phyloP scores from a whole-genome alignment of 768 basidiomycete genomes.

The Lentinula guzmanii region DNA sequence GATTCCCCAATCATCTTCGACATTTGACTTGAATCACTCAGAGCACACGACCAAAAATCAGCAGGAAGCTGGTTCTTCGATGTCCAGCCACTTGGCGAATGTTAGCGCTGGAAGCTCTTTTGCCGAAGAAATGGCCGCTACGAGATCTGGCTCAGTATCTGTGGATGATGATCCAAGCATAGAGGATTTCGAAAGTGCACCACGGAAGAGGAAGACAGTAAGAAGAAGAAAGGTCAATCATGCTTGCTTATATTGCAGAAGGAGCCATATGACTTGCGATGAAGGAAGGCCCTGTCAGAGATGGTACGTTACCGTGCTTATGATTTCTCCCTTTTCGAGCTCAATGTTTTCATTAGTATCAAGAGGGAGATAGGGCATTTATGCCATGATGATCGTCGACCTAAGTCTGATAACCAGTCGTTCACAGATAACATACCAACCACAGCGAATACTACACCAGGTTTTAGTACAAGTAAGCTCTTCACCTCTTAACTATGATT shows the following conservation, averaged over 20 bases:
- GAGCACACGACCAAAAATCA: not conserved
- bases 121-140: not conserved
- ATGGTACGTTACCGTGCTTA: conserved; percentile 48
- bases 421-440: not conserved
- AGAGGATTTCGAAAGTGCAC: conserved; percentile 18
- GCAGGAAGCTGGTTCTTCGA: not conserved
- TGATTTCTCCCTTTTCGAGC: not conserved
- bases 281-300: conserved; percentile 88
- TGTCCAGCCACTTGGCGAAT: not conserved
- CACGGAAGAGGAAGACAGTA: conserved; percentile 44
- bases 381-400: conserved; percentile 81
- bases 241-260: conserved; percentile 88
- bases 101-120: not conserved
- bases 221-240: conserved; percentile 87
- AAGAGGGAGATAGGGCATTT: conserved; percentile 96
- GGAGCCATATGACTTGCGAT: conserved; percentile 92
- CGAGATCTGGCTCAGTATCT: not conserved
- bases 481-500: not conserved
- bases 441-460: not conserved
- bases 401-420: conserved; percentile 31
- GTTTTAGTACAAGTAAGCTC: not conserved
- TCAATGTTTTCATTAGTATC: conserved; percentile 46
- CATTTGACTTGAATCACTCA: not conserved
- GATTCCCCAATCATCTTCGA: not conserved
- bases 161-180: not conserved